Conservation (phyloP, 306 rosid species). For the Aeschynomene evenia region DNA sequence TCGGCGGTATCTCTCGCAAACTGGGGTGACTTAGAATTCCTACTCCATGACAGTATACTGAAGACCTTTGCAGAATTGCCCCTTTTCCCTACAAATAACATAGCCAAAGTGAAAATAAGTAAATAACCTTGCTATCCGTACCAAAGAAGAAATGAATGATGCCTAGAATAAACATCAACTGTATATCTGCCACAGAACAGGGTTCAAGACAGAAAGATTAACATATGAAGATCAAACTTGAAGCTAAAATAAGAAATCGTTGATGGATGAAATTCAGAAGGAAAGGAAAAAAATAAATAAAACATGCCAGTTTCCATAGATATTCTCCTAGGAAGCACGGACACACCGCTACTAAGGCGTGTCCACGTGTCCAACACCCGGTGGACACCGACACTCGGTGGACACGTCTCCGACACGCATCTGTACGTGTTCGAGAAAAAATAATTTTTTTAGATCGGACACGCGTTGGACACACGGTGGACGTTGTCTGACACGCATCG, state of each 20-base stretch:
- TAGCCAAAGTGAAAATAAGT: constrained; percentile 20
- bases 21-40: constrained; percentile 68
- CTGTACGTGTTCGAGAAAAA: too few relatives aligned
- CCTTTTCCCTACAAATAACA: constrained; percentile 59
- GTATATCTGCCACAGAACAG: constrained; percentile 3
- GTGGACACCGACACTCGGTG: too few relatives aligned
- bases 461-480: too few relatives aligned
- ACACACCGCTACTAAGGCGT: too few relatives aligned
- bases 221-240: constrained; percentile 1
- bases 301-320: too few relatives aligned
- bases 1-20: constrained; percentile 49
- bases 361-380: too few relatives aligned
- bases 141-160: constrained; percentile 11
- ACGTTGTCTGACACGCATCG: too few relatives aligned
- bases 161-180: constrained; percentile 10
- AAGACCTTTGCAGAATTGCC: constrained; percentile 79
- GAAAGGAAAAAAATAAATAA: not conserved
- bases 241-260: not conserved
- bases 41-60: constrained; percentile 74
- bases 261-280: not conserved
- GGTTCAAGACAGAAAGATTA: not conserved
- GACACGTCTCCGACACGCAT: too few relatives aligned
- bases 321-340: too few relatives aligned
- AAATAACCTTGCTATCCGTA: not conserved
- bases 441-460: too few relatives aligned